Base-by-base conservation (phyloP, 2,329 filamentous ascomycete species). In the Penicillium occitanis region DNA sequence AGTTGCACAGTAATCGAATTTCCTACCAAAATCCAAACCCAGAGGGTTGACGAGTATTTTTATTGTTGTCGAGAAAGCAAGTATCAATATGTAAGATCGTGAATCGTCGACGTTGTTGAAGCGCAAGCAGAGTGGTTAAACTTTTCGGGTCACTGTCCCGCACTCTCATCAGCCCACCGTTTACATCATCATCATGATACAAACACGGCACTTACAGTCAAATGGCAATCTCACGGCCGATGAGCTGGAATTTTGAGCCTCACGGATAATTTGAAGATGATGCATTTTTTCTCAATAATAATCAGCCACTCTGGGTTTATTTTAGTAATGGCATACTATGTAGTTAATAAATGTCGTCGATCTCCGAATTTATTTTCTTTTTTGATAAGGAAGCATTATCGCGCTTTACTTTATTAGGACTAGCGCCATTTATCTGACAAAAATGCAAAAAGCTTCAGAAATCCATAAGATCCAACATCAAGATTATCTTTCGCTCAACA, bases 161-260 rank as follows among this genome's bases (percentile, higher is more conserved):
- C 57, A 57, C 25, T 37, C 33, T 19, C 13, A 57, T 57, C 53
- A 57, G 53, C 53, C 53, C 53, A 57, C 53, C 30, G 22, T 57
- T 57, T 37, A 57, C 33, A 57, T 57, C 53, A 57, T 55, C 57
- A 59, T 60, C 57, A 60, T 46, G 37, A 48, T 55, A 60, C 25
- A 25, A 35, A 64, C n/a, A 48, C 40, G 14, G 30, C 48, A 37
- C 37, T 25, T 33, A 30, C 37, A 13, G 33, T 57, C 33, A 14
- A 14, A 57, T 22, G 19, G 19, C 53, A 22, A 19, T 40, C 53
- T 14, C n/a, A 37, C 33, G 11, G 33, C 33, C n/a, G 25, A 25
- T 57, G n/a, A 22, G n/a, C 10, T 57, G 5, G 11, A 3, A 3
- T 37, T 5, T 22, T 6, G 6, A n/a, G n/a, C 5, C n/a, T 14